phyloP scores from a whole-genome alignment of 2,329 filamentous ascomycete genomes.

The Tricladium varicosporioides region DNA sequence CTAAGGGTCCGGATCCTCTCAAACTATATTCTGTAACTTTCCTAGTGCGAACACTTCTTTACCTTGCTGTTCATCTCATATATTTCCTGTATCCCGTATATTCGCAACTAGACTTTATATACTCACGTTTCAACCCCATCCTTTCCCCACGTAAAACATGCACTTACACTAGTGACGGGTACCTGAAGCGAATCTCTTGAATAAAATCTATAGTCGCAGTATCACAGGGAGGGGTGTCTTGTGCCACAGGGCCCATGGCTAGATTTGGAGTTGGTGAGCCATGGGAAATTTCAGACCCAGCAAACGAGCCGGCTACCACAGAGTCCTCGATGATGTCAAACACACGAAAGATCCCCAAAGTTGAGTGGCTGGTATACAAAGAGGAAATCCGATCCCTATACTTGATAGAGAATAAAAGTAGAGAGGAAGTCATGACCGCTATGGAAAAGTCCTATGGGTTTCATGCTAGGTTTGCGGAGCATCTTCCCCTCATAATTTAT shows the following conservation, averaged over 20 bases:
- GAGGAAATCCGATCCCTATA: conserved; percentile 11
- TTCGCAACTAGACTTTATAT: background rate
- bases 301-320: background rate
- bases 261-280: background rate
- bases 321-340: conserved; percentile 4
- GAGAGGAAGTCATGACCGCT: conserved; percentile 9
- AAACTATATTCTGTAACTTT: too few species aligned
- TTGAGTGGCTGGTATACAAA: conserved; percentile 17
- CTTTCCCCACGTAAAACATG: background rate
- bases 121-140: background rate
- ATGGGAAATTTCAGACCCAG: background rate
- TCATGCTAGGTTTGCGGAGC: conserved; percentile 8
- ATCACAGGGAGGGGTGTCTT: background rate
- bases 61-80: background rate
- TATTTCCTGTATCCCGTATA: background rate
- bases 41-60: too few species aligned
- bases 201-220: background rate
- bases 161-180: background rate
- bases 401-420: conserved; percentile 6
- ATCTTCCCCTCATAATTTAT: background rate
- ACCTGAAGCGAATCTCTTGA: background rate
- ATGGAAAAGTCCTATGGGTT: conserved; percentile 14
- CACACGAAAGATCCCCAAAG: conserved; percentile 12
- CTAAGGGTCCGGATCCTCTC: too few species aligned
- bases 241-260: conserved; percentile 1